phyloP scores from a whole-genome alignment of 2,329 filamentous ascomycete genomes.

The Fusarium marasasianum region DNA sequence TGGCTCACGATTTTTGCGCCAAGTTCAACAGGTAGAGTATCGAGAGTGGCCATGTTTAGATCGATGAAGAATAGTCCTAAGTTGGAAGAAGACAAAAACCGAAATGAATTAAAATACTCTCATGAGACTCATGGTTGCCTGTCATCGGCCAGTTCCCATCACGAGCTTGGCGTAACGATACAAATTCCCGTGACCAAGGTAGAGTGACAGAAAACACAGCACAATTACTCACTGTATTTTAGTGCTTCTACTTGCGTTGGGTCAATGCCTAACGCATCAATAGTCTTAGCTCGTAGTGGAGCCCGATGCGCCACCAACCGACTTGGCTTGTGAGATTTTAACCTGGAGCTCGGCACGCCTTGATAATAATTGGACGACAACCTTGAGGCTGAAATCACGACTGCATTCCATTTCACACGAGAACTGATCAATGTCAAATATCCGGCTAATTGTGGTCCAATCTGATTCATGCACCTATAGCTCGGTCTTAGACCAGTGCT shows the following conservation, averaged over 20 bases:
- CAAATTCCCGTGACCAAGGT: accelerated
- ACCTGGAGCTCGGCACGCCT: not conserved
- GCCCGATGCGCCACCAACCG: not conserved
- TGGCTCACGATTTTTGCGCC: not conserved
- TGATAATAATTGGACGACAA: not conserved
- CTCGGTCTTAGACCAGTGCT: not conserved
- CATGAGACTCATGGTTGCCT: not conserved
- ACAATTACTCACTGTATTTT: accelerated
- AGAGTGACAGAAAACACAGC: not conserved
- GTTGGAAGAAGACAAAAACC: accelerated
- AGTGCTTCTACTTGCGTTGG: not conserved
- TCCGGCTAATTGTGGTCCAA: not conserved
- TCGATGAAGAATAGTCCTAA: accelerated
- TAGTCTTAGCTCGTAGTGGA: not conserved
- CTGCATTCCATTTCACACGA: not conserved
- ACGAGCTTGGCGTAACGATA: not conserved
- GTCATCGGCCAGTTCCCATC: not conserved
- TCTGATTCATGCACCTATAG: not conserved
- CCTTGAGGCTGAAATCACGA: not conserved
- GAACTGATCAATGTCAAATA: not conserved
- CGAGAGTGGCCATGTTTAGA: not conserved
- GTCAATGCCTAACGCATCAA: not conserved
- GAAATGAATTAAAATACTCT: not conserved
- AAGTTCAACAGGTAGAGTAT: not conserved
- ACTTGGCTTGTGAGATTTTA: not conserved